Percentiles rank a stretch among this genome's conserved stretches.
These are phyloP conservation scores for Raffaelea deltoideospora DNA, from an alignment of 2,329 filamentous ascomycete genomes.

Conservation along the genomic window DNA sequence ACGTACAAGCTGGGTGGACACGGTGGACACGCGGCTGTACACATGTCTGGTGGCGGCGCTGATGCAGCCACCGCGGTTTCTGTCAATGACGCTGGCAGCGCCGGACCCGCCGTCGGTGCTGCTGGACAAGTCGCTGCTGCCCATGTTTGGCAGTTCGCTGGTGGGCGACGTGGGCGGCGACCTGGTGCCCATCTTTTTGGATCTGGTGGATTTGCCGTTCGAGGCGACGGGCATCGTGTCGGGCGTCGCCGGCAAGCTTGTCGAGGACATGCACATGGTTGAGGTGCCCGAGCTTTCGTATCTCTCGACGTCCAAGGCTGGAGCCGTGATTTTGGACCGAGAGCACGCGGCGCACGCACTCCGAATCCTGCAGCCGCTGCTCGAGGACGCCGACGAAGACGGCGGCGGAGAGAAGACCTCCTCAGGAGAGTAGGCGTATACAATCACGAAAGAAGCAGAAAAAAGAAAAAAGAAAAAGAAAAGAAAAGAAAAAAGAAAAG, in stretches of 20 bases:
- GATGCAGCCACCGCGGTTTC: constrained; percentile 45
- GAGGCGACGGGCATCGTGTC: constrained; percentile 93
- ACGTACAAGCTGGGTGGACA: constrained; percentile 33
- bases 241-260: constrained; percentile 72
- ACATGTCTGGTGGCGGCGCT: constrained; percentile 47
- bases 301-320: constrained; percentile 73
- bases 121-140: constrained; percentile 51
- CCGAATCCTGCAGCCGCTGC: constrained; percentile 44
- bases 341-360: constrained; percentile 62
- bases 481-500: too few species aligned
- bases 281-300: constrained; percentile 69
- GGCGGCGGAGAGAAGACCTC: too few species aligned
- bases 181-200: constrained; percentile 75
- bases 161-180: constrained; percentile 59
- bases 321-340: constrained; percentile 72
- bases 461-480: too few species aligned
- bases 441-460: too few species aligned
- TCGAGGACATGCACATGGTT: constrained; percentile 48
- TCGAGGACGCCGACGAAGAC: constrained; percentile 14
- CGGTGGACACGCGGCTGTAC: constrained; percentile 48
- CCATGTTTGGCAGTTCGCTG: constrained; percentile 55
- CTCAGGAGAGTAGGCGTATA: too few species aligned
- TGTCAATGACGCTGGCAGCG: constrained; percentile 58
- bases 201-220: constrained; percentile 64
- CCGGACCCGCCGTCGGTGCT: constrained; percentile 61